These are phyloP conservation scores for Cyberlindnera xylosilytica DNA, from an alignment of 805 yeast species.

Conservation along the genomic window DNA sequence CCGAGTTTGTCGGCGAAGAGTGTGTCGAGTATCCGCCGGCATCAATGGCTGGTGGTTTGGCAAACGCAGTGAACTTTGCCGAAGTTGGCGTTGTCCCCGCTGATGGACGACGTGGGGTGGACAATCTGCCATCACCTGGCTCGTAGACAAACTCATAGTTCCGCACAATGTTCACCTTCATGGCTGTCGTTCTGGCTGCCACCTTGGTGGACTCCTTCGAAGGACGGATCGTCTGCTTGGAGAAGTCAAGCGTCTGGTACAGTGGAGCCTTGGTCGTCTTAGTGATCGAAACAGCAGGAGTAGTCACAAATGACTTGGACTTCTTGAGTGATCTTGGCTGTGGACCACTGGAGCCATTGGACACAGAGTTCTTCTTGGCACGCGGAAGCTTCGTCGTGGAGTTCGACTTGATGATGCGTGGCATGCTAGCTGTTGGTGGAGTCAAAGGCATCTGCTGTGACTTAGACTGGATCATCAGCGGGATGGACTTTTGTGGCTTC, in stretches of 20 bases:
- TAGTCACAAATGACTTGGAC: constrained; percentile 24
- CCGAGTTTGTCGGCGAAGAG: constrained; percentile 27
- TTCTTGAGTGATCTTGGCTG: constrained; percentile 17
- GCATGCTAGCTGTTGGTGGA: constrained; percentile 12
- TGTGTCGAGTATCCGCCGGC: constrained; percentile 19
- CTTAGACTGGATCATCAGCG: too few species aligned
- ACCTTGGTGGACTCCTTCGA: background rate
- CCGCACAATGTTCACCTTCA: constrained; percentile 16
- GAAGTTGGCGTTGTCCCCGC: constrained; percentile 20
- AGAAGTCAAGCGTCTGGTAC: constrained; percentile 27
- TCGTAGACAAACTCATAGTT: constrained; percentile 28
- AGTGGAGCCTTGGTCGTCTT: constrained; percentile 10
- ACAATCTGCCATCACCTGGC: constrained; percentile 15
- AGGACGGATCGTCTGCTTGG: constrained; percentile 10
- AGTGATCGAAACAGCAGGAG: background rate
- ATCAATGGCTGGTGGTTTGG: constrained; percentile 26
- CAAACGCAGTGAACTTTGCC: constrained; percentile 15
- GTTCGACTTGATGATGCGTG: constrained; percentile 16
- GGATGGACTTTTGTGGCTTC: too few species aligned
- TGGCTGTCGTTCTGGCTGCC: background rate
- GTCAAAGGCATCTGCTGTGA: constrained; percentile 10
- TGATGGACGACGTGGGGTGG: constrained; percentile 21
- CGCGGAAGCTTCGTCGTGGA: constrained; percentile 24
- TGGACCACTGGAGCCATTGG: constrained; percentile 9
- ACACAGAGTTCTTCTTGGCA: constrained; percentile 20